A percentile compares a stretch with the other conserved stretches of the same genome.
Conservation (phyloP, 352 stramenopile genomes). For the Halophytophthora polymorphica region DNA sequence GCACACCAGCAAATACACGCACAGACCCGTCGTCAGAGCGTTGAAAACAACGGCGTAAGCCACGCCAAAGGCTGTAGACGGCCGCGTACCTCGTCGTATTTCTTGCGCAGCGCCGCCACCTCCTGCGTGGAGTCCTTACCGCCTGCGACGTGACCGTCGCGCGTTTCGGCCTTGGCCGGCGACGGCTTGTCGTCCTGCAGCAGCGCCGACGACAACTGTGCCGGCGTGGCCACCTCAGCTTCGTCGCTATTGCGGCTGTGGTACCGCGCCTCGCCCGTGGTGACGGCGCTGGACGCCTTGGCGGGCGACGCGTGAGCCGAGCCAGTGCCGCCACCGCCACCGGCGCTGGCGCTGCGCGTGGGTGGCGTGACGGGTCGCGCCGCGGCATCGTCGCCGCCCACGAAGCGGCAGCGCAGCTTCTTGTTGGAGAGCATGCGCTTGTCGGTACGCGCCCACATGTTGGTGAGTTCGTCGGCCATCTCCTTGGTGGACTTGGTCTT, state of each 20-base stretch:
- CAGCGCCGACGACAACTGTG: constrained; percentile 59
- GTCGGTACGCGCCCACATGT: constrained; percentile 81
- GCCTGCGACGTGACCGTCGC: constrained; percentile 12
- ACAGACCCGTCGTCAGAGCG: background rate
- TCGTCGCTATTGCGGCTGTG: constrained; percentile 15
- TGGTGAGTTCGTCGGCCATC: constrained; percentile 84
- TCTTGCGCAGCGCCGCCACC: constrained; percentile 73
- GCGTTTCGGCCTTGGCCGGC: constrained; percentile 21
- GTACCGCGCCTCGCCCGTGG: constrained; percentile 15
- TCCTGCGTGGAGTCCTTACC: constrained; percentile 59
- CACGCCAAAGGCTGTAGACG: background rate
- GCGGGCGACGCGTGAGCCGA: constrained; percentile 10
- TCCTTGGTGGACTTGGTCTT: constrained; percentile 87
- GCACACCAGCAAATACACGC: constrained; percentile 6
- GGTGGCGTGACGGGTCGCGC: constrained; percentile 9
- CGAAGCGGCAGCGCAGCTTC: constrained; percentile 85
- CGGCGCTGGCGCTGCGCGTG: constrained; percentile 3
- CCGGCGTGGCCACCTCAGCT: constrained; percentile 33
- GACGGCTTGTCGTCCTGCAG: constrained; percentile 44
- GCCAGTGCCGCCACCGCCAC: background rate
- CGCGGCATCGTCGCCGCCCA: constrained; percentile 42
- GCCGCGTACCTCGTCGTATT: constrained; percentile 81
- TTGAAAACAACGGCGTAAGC: background rate
- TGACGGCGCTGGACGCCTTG: constrained; percentile 5
- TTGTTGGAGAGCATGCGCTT: constrained; percentile 84